Base-by-base conservation (phyloP, 2,329 filamentous ascomycete species). In the Aureobasidium sp. region DNA sequence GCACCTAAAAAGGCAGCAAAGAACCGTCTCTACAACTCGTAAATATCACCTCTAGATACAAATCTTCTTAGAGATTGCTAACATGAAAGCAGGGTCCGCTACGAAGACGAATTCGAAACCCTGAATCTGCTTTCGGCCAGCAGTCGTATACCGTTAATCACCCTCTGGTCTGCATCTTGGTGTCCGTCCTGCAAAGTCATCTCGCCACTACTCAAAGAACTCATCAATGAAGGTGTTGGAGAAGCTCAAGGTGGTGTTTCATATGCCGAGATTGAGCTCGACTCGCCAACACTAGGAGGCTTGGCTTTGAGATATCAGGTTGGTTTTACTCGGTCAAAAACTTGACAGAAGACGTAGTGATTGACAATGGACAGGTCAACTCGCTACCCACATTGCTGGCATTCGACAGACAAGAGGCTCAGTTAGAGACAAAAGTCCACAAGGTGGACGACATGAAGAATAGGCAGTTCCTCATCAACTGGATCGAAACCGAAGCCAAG, bases 91-190 rank as follows among this genome's bases (percentile, higher is more conserved):
- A 75, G 74, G n/a, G 68, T 81, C 50, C 78, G 79, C 58, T 72
- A 70, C 35, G 77, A 78, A 54, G 71, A 76, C 39, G 79, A 81
- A 63, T 72, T 81, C 12, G 72, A 78, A 60, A 79, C 74, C 5
- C 74, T 81, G 8, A 75, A 76, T 7, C 72, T 81, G 52, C 74
- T 79, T 64, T 78, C 76, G 17, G 74, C 78, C 11, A 76, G 74
- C 65, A 74, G 70, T 14, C 74, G 77, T 45, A 70, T 72, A 9
- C 73, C 78, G 0, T 68, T 82, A 0, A 73, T 81, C 48, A 81
- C 79, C 0, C 69, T 81, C 12, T 82, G 79, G 79, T 78, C 74
- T 44, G 77, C 79, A 2, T 75, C 74, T 3, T 81, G 77, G 76
- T 78, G 76, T 64, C 68, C 71, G 1, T 75, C 74, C 5, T 80